These are phyloP conservation scores for Senna tora DNA, from an alignment of 306 rosid species.

Conservation along the genomic window DNA sequence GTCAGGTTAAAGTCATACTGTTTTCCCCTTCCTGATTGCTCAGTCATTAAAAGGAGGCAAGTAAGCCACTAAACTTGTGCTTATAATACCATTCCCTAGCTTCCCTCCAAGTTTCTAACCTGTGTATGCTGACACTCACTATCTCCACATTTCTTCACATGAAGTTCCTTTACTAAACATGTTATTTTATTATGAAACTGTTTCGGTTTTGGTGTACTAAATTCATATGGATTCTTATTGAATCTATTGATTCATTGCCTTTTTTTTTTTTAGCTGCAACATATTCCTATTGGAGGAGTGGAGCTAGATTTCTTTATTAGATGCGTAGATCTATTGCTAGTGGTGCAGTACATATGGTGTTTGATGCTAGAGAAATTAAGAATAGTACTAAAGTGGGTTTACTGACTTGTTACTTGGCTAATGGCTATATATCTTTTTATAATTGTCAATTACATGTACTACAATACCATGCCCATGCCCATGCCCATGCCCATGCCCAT, in stretches of 20 bases:
- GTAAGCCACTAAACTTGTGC: neutral
- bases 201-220: neutral
- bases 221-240: neutral
- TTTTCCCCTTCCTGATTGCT: neutral
- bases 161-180: neutral
- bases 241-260: neutral
- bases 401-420: too few relatives aligned
- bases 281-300: neutral
- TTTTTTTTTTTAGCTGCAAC: neutral
- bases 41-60: constrained; percentile 9
- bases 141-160: neutral
- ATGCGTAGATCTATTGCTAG: constrained; percentile 4
- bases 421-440: too few relatives aligned
- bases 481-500: too few relatives aligned
- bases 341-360: neutral
- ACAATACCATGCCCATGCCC: too few relatives aligned
- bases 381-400: too few relatives aligned
- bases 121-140: neutral
- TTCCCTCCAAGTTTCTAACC: neutral
- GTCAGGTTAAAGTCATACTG: neutral
- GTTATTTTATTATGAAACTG: constrained; percentile 1
- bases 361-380: neutral
- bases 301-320: neutral
- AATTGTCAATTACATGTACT: too few relatives aligned
- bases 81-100: neutral